These are phyloP conservation scores for Mycena sanguinolenta DNA, from an alignment of 768 basidiomycete genomes.

Conservation along the genomic window DNA sequence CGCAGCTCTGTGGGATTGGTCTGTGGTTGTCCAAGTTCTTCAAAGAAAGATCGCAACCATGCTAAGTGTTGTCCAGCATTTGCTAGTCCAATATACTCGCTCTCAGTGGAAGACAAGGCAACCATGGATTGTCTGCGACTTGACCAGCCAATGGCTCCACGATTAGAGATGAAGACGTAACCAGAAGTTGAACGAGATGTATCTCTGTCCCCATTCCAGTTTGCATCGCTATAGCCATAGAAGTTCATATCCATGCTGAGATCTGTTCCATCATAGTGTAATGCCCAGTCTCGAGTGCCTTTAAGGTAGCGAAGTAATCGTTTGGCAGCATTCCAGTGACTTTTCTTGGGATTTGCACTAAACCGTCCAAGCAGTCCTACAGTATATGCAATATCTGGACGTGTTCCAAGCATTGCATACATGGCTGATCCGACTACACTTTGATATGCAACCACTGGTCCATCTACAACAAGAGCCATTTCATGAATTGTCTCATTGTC, in stretches of 20 bases:
- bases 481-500: slow-evolving; percentile 4
- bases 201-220: slow-evolving; percentile 8
- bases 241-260: background rate
- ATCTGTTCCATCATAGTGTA: background rate
- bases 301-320: slow-evolving; percentile 6
- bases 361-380: slow-evolving; percentile 9
- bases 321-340: slow-evolving; percentile 20
- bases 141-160: slow-evolving; percentile 8
- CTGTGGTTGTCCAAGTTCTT: background rate
- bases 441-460: background rate
- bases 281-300: background rate
- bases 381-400: slow-evolving; percentile 7
- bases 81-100: slow-evolving; percentile 9
- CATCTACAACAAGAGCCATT: background rate
- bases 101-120: slow-evolving; percentile 12
- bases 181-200: slow-evolving; percentile 4
- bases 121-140: slow-evolving; percentile 19
- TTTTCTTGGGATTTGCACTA: slow-evolving; percentile 16
- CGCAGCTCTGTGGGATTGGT: background rate
- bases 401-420: slow-evolving; percentile 11
- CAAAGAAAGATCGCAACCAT: slow-evolving; percentile 3
- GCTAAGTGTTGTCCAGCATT: slow-evolving; percentile 6
- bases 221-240: slow-evolving; percentile 9
- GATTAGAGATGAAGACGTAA: slow-evolving; percentile 4
- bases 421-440: slow-evolving; percentile 3